phyloP scores from a whole-genome alignment of 2,329 filamentous ascomycete species.

The Aspergillus sp. region DNA sequence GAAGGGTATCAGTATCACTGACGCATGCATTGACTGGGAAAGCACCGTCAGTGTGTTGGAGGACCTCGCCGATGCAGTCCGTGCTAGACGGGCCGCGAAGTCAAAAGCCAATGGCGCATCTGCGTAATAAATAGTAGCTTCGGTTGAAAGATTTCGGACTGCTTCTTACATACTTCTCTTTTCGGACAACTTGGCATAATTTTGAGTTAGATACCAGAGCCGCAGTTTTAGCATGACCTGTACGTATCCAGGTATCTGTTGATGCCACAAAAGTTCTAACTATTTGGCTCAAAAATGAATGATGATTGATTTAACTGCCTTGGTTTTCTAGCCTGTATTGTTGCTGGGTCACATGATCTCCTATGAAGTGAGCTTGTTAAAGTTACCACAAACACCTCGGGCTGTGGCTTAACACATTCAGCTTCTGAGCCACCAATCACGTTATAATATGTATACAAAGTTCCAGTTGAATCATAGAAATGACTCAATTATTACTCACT shows the following conservation, averaged over 20 bases:
- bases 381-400: no score
- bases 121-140: constrained; percentile 18
- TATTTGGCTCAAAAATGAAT: constrained; percentile 1
- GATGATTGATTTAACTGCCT: not conserved
- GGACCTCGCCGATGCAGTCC: constrained; percentile 79
- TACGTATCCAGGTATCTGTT: not conserved
- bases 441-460: not conserved
- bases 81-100: constrained; percentile 62
- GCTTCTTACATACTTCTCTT: constrained; percentile 11
- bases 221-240: constrained; percentile 6
- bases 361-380: not conserved
- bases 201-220: constrained; percentile 24
- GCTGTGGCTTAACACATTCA: not conserved
- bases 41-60: constrained; percentile 77
- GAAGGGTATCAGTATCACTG: constrained; percentile 91
- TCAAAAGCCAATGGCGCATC: constrained; percentile 28
- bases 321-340: not conserved
- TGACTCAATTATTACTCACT: not conserved
- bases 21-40: constrained; percentile 95
- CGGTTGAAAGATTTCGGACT: not conserved
- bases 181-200: constrained; percentile 8
- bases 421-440: not conserved
- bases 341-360: not conserved
- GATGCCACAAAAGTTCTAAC: constrained; percentile 2
- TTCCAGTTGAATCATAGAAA: not conserved